phyloP scores from a whole-genome alignment of 176 grass and related monocot species.

The Eragrostis nindensis region DNA sequence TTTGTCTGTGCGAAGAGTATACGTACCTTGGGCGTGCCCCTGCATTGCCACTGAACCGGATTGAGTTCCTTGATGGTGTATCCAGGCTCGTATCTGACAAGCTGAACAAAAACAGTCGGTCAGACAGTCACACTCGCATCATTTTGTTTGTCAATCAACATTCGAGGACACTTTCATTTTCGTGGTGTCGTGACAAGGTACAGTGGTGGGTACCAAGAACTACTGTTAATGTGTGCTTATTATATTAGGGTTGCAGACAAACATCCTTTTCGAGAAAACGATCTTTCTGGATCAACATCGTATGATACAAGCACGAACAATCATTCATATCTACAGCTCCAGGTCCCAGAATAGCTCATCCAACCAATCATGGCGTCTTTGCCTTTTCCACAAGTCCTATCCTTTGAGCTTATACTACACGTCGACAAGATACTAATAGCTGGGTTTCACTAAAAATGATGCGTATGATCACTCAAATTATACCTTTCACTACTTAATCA shows the following conservation, averaged over 20 bases:
- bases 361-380: background rate
- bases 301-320: background rate
- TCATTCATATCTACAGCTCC: too few species aligned
- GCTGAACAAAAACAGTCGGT: background rate
- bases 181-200: background rate
- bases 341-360: background rate
- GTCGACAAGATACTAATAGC: background rate
- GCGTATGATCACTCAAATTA: background rate
- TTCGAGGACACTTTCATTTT: background rate
- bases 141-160: background rate
- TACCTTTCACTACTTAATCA: background rate
- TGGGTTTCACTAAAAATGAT: background rate
- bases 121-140: background rate
- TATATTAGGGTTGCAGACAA: background rate
- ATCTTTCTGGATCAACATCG: conserved; percentile 3
- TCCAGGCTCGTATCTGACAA: conserved; percentile 48
- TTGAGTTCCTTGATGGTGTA: conserved; percentile 52
- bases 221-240: too few species aligned
- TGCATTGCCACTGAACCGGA: conserved; percentile 48
- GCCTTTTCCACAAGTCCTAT: background rate
- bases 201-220: background rate
- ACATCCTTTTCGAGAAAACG: background rate
- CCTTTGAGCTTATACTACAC: background rate
- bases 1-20: too few species aligned
- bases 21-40: conserved; percentile 56